These are phyloP conservation scores for Tetraselmis striata DNA, from an alignment of 139 green algal species.

Conservation along the genomic window DNA sequence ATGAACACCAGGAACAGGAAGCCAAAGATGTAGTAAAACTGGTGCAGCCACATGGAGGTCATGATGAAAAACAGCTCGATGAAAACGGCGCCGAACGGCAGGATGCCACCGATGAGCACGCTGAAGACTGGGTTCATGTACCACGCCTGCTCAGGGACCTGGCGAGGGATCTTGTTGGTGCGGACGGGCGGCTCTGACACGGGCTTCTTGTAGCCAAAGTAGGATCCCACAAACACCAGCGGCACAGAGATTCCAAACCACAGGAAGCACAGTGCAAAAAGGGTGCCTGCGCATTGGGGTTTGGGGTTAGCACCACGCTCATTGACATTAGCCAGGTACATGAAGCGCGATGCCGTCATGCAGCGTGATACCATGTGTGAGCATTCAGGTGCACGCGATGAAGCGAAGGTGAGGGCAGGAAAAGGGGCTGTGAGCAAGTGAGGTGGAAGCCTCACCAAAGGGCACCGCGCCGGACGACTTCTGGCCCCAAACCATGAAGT, in stretches of 20 bases:
- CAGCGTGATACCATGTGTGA: no score
- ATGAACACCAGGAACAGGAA: slow-evolving; percentile 95
- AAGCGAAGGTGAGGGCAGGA: no score
- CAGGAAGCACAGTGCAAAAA: slow-evolving; percentile 92
- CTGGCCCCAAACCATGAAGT: slow-evolving; percentile 92
- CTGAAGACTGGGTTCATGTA: slow-evolving; percentile 92
- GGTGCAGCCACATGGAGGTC: slow-evolving; percentile 94
- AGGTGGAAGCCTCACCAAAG: no score
- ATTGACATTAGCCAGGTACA: no score
- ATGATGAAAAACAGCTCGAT: slow-evolving; percentile 99
- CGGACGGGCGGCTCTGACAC: slow-evolving; percentile 77
- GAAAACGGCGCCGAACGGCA: slow-evolving; percentile 98
- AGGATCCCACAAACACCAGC: slow-evolving; percentile 90
- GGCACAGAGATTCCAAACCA: slow-evolving; percentile 97
- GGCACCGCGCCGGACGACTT: slow-evolving; percentile 86
- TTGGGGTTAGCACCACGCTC: no score
- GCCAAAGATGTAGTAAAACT: slow-evolving; percentile 96
- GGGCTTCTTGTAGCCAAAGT: slow-evolving; percentile 92
- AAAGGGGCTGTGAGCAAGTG: no score
- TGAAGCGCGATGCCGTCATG: no score
- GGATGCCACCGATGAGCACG: slow-evolving; percentile 88
- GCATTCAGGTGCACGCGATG: no score
- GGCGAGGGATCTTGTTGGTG: slow-evolving; percentile 98
- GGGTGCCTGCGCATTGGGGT: no score
- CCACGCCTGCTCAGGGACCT: slow-evolving; percentile 95